Percentiles rank a stretch among this genome's conserved stretches.
phyloP scores from a whole-genome alignment of 2,329 filamentous ascomycete species.

The Blumeriella jaapii region DNA sequence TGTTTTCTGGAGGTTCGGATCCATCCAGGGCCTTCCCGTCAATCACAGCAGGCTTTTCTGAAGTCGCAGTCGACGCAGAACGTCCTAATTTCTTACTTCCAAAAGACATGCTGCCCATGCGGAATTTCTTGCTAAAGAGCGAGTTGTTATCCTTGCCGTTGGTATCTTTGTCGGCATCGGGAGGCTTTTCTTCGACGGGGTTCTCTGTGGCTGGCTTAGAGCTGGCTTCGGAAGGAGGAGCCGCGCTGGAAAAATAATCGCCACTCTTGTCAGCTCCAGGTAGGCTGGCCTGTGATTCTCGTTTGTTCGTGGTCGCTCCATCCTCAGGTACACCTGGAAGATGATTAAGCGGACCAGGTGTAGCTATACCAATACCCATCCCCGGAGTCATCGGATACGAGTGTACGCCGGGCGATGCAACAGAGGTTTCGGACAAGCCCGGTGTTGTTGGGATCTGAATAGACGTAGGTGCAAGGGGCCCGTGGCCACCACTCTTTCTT shows the following conservation, averaged over 20 bases:
- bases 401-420: conserved; percentile 52
- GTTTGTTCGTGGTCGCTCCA: conserved; percentile 41
- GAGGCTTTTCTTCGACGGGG: conserved; percentile 31
- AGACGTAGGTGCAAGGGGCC: conserved; percentile 46
- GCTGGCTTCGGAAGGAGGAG: conserved; percentile 36
- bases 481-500: conserved; percentile 46
- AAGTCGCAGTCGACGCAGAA: conserved; percentile 46
- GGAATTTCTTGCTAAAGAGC: conserved; percentile 75
- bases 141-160: conserved; percentile 48
- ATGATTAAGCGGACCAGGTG: conserved; percentile 37
- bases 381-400: conserved; percentile 59
- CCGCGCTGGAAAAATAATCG: conserved; percentile 67
- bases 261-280: conserved; percentile 48
- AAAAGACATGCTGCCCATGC: conserved; percentile 44
- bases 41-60: conserved; percentile 59
- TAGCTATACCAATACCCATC: conserved; percentile 66
- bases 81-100: conserved; percentile 75
- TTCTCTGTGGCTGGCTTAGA: conserved; percentile 32
- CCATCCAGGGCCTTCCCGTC: conserved; percentile 62
- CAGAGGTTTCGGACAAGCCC: conserved; percentile 31
- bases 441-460: conserved; percentile 42
- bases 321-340: conserved; percentile 40
- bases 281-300: conserved; percentile 42
- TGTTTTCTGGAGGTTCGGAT: conserved; percentile 47
- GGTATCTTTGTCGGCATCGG: conserved; percentile 46